Evolutionary conservation across 2,329 filamentous ascomycete species (phyloP), one percentile per base, ranked within the genome.

Genomic region (Ilyonectria robusta): DNA sequence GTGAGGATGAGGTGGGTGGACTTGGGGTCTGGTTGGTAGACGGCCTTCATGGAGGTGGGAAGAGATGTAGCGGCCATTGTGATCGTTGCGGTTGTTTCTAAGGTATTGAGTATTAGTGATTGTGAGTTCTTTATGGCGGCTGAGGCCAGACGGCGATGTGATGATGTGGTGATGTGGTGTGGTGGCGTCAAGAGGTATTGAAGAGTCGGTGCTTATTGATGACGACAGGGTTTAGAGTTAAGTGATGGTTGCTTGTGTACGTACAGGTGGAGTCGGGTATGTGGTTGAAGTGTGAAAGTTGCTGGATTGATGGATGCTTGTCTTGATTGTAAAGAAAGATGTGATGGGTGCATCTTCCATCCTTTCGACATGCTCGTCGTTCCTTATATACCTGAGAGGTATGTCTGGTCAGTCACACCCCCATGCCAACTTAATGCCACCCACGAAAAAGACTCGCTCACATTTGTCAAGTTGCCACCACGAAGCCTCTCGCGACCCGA

Each of bases 11-110:
- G 71, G 2, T 67, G 54, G 51, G 47, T 37, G 29, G 68, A 71
- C 6, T 70, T 62, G 31, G 67, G 62, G 56, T 77, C 70, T 1
- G 70, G 70, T 57, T 76, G 75, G 51, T 72, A 60, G 42, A 78
- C 67, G 3, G 71, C 73, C 11, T 67, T 70, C 54, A 78, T 75
- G 8, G 69, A 72, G 26, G 62, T 33, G 10, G 75, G 72, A 8
- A 70, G 68, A 3, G 58, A 23, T 46, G 33, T 7, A 5, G 2
- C 33, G 31, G 40, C n/a, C 55, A 60, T 59, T 31, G 33, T 40
- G 31, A 29, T 33, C 33, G 17, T 26, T 50, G 10, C 17, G 17
- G 6, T 6, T 60, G 33, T 21, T 19, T n/a, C 8, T 11, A 33
- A 11, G 31, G 31, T 33, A 11, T 11, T 4, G 8, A 2, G 21